Conservation (phyloP, 768 basidiomycete genomes). For the Gloeophyllum trabeum region DNA sequence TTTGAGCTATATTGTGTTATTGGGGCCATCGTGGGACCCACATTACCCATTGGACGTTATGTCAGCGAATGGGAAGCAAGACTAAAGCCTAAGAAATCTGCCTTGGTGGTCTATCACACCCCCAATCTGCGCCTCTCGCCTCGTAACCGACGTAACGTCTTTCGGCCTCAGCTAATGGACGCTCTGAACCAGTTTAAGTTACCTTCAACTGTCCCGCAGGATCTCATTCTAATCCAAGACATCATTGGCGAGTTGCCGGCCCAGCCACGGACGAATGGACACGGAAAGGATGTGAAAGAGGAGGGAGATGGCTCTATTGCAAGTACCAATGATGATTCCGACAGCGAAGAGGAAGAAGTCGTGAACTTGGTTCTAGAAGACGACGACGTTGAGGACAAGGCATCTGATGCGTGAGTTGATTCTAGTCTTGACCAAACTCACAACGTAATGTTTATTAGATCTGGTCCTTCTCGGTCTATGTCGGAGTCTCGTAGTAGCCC, state of each 20-base stretch:
- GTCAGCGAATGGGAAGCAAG: too few species aligned
- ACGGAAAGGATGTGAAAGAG: conserved; percentile 1
- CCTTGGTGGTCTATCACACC: too few species aligned
- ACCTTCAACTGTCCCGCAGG: conserved; percentile 57
- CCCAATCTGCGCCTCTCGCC: too few species aligned
- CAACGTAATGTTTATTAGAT: neutral
- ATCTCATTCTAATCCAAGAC: conserved; percentile 63
- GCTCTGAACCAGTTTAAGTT: conserved; percentile 49
- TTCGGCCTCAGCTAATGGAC: too few species aligned
- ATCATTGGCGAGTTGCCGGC: conserved; percentile 31
- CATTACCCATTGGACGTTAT: too few species aligned
- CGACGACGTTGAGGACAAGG: conserved; percentile 26
- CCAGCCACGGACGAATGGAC: neutral
- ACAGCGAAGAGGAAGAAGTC: conserved; percentile 67
- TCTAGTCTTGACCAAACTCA: neutral
- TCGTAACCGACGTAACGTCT: too few species aligned
- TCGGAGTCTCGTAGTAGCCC: too few species aligned
- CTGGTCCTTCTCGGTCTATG: neutral
- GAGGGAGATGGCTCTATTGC: conserved; percentile 34
- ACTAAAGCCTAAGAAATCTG: too few species aligned
- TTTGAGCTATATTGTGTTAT: too few species aligned
- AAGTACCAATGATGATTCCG: conserved; percentile 38
- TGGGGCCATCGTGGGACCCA: too few species aligned
- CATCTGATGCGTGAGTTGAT: neutral
- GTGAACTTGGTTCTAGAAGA: conserved; percentile 36